Percentiles rank a stretch among this genome's conserved stretches.
phyloP scores from a whole-genome alignment of 2,329 filamentous ascomycete species.

The Trichoderma simmonsii region DNA sequence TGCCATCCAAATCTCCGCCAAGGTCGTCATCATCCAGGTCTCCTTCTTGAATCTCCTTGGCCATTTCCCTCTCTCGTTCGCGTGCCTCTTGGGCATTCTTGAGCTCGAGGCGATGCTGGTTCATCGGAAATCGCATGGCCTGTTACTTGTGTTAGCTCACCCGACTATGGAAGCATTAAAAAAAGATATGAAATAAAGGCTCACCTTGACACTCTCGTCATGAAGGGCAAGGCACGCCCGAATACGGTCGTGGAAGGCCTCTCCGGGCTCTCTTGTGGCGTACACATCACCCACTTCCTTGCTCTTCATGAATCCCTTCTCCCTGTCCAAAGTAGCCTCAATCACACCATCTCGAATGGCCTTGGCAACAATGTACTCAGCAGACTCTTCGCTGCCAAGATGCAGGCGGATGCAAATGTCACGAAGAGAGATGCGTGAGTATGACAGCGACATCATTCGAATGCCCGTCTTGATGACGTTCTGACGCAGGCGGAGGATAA shows the following conservation, averaged over 20 bases:
- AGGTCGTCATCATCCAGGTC: constrained; percentile 96
- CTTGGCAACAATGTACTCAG: constrained; percentile 98
- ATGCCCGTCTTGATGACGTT: constrained; percentile 99
- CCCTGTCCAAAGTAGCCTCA: constrained; percentile 88
- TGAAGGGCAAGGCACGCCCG: constrained; percentile 85
- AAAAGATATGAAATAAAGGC: constrained; percentile 22
- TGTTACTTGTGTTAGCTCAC: constrained; percentile 32
- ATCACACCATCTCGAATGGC: constrained; percentile 97
- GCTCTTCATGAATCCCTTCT: constrained; percentile 97
- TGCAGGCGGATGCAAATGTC: constrained; percentile 96
- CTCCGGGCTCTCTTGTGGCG: constrained; percentile 88
- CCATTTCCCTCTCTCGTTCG: constrained; percentile 92
- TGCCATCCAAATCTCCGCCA: constrained; percentile 91
- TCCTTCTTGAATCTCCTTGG: constrained; percentile 97
- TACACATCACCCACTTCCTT: constrained; percentile 96
- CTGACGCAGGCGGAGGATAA: constrained; percentile 90
- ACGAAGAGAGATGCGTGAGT: constrained; percentile 92
- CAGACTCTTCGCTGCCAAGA: constrained; percentile 91
- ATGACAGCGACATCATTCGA: constrained; percentile 97
- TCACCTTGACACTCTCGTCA: constrained; percentile 96
- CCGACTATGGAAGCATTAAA: not conserved
- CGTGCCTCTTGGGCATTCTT: constrained; percentile 99
- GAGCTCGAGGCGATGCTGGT: constrained; percentile 93
- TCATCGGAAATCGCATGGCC: constrained; percentile 99
- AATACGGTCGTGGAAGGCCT: constrained; percentile 97